Base-by-base conservation (phyloP, 495 filamentous ascomycete species). In the Penicillium desertorum region DNA sequence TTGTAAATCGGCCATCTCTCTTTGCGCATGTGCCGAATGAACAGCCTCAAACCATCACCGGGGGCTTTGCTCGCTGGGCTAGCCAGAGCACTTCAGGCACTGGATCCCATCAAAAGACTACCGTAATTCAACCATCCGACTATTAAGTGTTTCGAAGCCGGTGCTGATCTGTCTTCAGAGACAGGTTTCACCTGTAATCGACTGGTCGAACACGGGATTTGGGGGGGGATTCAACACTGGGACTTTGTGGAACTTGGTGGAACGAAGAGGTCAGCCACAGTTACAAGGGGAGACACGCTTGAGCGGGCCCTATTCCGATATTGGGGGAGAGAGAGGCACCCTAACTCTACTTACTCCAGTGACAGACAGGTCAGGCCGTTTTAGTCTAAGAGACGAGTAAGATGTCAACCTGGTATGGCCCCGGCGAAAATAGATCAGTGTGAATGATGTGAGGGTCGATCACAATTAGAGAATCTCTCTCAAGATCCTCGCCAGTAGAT, bases 61-160 rank as follows among this genome's bases (percentile, higher is more conserved):
- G 39, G 39, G 55, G 55, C 36, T 53, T n/a, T 47, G 54, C 60
- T 59, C 43, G 45, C 12, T 58, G 62, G 64, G 65, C 66, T 73
- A 58, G 36, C 69, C 67, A 71, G 69, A 69, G 66, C 66, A 67
- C 68, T 48, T 51, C 57, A 58, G 56, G 49, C 53, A 49, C 51
- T 46, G 51, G 51, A 39, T 60, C 37, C 64, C 64, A 61, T 69
- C 51, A 62, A 60, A 50, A 48, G 52, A 47, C 34, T 64, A 64
- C 45, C 58, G 57, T 64, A 60, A 27, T 60, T 69, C 53, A 45
- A 47, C 58, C 64, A 69, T 68, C 23, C 59, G 56, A 48, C 19
- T 16, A 42, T 22, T 34, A 19, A 34, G n/a, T 22, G 16, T 17
- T 11, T 51, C 34, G 41, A 17, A 30, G 37, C 27, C 30, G 44